Base-by-base conservation (phyloP, 2,329 filamentous ascomycete genomes). In the Ascochyta pisi region DNA sequence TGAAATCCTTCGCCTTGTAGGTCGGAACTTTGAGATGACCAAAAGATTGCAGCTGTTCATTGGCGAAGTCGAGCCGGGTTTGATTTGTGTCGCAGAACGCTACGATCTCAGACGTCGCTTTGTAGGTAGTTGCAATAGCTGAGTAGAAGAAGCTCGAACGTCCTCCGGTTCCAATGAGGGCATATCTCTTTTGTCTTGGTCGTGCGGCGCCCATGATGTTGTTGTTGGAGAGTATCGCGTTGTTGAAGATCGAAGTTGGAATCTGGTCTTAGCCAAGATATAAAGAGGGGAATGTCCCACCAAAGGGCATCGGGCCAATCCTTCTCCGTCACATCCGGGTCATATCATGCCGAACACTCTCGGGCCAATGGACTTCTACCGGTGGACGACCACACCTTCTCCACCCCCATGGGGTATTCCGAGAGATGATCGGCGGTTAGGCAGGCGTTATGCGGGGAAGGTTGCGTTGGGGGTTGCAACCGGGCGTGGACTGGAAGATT, bases 121-220 rank as follows among this genome's bases (percentile, higher is more conserved):
- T 70, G 72, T 84, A 86, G 57, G 83, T 80, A 27, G 74, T 76
- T 9, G 80, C 81, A 53, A 87, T 85, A 40, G 83, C 83, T 0
- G 79, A 81, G 75, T 86, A 87, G 73, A 84, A 87, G 77, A 87
- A 86, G 50, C 79, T 80, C n/a, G 84, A 81, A 13, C 84, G 81
- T 15, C 83, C 83, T 16, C 85, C 84, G 1, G 82, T 83, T 65
- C 84, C 84, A n/a, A 87, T 78, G 26, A 86, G 71, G 64, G 83
- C 84, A 60, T 86, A 86, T 37, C 50, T 59, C 44, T 69, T 69
- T 41, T 60, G 57, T 26, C 63, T 59, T 9, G 41, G 39, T 8
- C 50, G 52, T 10, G 33, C 16, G 8, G 60, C 61, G 4, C 44
- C 39, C 63, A 66, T 67, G 13, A 4, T 57, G 34, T 27, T 34